Evolutionary conservation across 306 rosid species (phyloP).

Genomic region (Ormosia semicastrata): DNA sequence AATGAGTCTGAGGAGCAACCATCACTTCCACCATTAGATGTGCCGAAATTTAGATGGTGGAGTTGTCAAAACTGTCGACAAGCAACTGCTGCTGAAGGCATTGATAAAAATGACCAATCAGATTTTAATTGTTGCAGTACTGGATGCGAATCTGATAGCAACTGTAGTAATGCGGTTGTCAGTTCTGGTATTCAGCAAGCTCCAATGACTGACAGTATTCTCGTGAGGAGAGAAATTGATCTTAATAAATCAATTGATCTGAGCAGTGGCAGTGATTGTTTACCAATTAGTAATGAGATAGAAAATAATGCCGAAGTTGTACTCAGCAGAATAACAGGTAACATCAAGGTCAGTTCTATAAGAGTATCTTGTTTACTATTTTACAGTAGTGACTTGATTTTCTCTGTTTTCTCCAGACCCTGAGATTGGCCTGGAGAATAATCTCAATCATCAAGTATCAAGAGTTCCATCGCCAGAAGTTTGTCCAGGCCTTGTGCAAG

Average conservation of each 20-base stretch:
- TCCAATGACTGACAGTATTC: slow-evolving; percentile 3
- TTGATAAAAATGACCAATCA: slow-evolving; percentile 11
- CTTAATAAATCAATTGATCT: slow-evolving; percentile 17
- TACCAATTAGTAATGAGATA: slow-evolving; percentile 25
- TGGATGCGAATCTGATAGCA: slow-evolving; percentile 19
- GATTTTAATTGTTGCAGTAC: not conserved
- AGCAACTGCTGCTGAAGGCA: slow-evolving; percentile 33
- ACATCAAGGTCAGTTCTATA: slow-evolving; percentile 15
- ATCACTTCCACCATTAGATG: slow-evolving; percentile 50
- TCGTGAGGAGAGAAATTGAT: slow-evolving; percentile 23
- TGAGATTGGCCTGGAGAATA: slow-evolving; percentile 24
- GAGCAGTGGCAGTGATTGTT: slow-evolving; percentile 7
- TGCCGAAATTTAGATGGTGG: slow-evolving; percentile 55
- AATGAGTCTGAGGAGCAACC: slow-evolving; percentile 36
- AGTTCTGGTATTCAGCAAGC: slow-evolving; percentile 32
- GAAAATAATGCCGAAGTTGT: slow-evolving; percentile 32
- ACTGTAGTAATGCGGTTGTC: not conserved
- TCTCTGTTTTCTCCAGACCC: slow-evolving; percentile 37
- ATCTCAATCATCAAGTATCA: slow-evolving; percentile 18
- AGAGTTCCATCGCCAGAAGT: slow-evolving; percentile 21
- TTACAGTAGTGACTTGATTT: not conserved
- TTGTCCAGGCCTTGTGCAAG: slow-evolving; percentile 24
- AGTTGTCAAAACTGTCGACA: slow-evolving; percentile 46
- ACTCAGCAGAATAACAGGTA: slow-evolving; percentile 35
- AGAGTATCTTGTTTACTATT: not conserved